Conservation (phyloP, 257 asterid genomes). For the Scutellaria galericulata region DNA sequence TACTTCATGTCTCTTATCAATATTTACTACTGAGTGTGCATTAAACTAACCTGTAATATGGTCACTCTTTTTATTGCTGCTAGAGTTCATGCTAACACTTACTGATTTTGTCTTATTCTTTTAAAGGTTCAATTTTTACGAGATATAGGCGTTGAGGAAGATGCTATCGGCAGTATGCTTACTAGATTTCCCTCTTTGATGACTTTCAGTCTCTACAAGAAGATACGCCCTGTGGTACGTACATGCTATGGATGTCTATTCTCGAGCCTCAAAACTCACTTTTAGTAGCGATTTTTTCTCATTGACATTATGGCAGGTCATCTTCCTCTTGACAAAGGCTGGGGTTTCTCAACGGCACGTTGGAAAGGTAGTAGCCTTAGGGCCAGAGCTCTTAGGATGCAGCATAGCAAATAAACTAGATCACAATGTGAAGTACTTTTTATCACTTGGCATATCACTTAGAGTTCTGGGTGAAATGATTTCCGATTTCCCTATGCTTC, state of each 20-base stretch:
- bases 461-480: conserved; percentile 74
- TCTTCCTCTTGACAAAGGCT: conserved; percentile 84
- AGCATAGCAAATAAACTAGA: conserved; percentile 86
- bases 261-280: not conserved
- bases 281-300: not conserved
- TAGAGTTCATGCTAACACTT: conserved; percentile 2
- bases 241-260: not conserved
- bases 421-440: conserved; percentile 77
- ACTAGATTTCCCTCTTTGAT: conserved; percentile 76
- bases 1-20: not conserved
- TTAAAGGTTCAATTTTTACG: conserved; percentile 83
- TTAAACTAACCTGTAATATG: not conserved
- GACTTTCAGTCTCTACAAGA: conserved; percentile 90
- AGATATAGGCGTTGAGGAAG: conserved; percentile 82
- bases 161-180: conserved; percentile 70
- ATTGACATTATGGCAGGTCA: conserved; percentile 50
- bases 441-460: conserved; percentile 83
- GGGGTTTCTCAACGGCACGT: conserved; percentile 72
- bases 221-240: conserved; percentile 89
- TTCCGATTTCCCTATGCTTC: conserved; percentile 83
- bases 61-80: conserved; percentile 1
- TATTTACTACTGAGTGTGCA: not conserved
- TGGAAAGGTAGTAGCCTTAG: conserved; percentile 84
- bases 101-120: not conserved
- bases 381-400: conserved; percentile 90